Conservation (phyloP, 495 filamentous ascomycete genomes). For the Amniculicola lignicola region DNA sequence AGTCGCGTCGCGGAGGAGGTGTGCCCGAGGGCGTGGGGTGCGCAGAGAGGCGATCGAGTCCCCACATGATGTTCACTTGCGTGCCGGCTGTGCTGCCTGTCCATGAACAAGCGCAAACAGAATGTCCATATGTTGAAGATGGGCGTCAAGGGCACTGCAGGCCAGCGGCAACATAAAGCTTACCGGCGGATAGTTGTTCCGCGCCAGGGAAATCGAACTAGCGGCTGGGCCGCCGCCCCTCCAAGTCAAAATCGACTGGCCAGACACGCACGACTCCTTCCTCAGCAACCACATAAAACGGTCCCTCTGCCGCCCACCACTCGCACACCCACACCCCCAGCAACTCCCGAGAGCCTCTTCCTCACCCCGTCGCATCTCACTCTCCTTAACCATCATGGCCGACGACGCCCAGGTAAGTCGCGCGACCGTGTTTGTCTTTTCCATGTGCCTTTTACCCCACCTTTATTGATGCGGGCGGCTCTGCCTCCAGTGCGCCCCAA, state of each 20-base stretch:
- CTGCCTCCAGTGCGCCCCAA: constrained; percentile 25
- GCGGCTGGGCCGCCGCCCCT: constrained; percentile 8
- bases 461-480: constrained; percentile 28
- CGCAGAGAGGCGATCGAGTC: constrained; percentile 74
- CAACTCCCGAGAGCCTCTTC: constrained; percentile 39
- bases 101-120: too few species aligned
- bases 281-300: constrained; percentile 17
- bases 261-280: constrained; percentile 18
- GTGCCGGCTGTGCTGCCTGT: too few species aligned
- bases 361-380: constrained; percentile 33
- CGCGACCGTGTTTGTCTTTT: background rate
- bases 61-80: constrained; percentile 60
- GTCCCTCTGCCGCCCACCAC: constrained; percentile 1
- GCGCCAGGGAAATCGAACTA: constrained; percentile 10
- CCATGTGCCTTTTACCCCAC: constrained; percentile 29
- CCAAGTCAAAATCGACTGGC: constrained; percentile 26
- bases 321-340: constrained; percentile 6
- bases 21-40: constrained; percentile 64
- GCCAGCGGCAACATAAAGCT: background rate
- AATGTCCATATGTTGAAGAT: background rate
- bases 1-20: constrained; percentile 57
- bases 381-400: constrained; percentile 51
- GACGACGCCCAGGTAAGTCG: constrained; percentile 58
- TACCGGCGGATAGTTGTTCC: constrained; percentile 9
- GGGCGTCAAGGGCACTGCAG: background rate